phyloP scores from a whole-genome alignment of 306 rosid species.

The Quercus rubra region DNA sequence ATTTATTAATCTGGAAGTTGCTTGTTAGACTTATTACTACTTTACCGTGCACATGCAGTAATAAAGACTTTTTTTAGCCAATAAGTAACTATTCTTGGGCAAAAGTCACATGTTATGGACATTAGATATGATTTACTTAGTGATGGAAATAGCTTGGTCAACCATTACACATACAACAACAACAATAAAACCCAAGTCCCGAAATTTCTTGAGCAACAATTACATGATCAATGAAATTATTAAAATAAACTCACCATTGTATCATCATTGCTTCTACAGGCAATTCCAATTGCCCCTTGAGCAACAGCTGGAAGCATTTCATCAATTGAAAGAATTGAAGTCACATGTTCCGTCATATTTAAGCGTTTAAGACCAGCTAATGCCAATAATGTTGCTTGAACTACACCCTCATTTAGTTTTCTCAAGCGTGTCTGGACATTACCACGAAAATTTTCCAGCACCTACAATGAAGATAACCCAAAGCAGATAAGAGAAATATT shows the following conservation, averaged over 20 bases:
- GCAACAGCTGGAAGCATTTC: constrained; percentile 75
- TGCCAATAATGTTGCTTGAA: constrained; percentile 93
- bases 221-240: background rate
- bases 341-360: constrained; percentile 53
- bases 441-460: constrained; percentile 90
- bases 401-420: constrained; percentile 83
- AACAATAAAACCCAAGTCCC: no score
- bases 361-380: constrained; percentile 92
- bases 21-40: background rate
- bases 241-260: constrained; percentile 56
- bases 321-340: constrained; percentile 46
- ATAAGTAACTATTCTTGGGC: background rate
- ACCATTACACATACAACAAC: background rate
- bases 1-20: background rate
- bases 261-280: constrained; percentile 58
- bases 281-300: constrained; percentile 69
- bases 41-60: background rate
- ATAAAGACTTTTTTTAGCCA: background rate
- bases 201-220: background rate
- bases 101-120: background rate
- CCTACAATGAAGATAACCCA: constrained; percentile 44
- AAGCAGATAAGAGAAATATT: background rate
- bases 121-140: background rate
- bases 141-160: background rate
- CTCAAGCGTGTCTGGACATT: constrained; percentile 87